A percentile compares a stretch with the other conserved stretches of the same genome.
Evolutionary conservation across 768 basidiomycete genomes (phyloP).

Genomic region (Podaxis sp.): DNA sequence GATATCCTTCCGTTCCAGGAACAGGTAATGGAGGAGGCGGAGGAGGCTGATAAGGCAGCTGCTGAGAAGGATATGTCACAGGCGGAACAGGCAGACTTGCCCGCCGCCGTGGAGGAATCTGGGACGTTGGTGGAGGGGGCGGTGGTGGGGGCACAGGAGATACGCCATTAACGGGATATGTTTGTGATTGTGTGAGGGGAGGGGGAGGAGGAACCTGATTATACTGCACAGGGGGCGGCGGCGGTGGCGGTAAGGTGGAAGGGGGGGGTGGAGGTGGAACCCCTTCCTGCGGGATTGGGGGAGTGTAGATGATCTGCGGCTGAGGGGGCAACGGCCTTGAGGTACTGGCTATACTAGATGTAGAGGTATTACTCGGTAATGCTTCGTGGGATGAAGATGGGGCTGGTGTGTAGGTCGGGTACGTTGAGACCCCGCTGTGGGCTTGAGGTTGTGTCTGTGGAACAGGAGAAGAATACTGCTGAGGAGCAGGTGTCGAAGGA

Average conservation of each 20-base stretch:
- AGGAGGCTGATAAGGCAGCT: conserved; percentile 26
- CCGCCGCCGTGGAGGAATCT: conserved; percentile 14
- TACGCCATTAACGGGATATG: conserved; percentile 13
- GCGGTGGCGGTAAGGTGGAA: conserved; percentile 22
- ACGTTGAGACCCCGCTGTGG: conserved; percentile 7
- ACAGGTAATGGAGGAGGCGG: conserved; percentile 31
- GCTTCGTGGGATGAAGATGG: conserved; percentile 29
- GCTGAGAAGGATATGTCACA: conserved; percentile 34
- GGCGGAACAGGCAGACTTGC: conserved; percentile 48
- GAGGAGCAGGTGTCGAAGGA: conserved; percentile 30
- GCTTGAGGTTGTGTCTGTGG: conserved; percentile 21
- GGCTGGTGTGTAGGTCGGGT: conserved; percentile 21
- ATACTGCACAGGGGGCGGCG: conserved; percentile 20
- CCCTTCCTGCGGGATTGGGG: conserved; percentile 40
- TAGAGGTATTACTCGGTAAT: conserved; percentile 14
- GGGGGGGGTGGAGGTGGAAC: conserved; percentile 27
- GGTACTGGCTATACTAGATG: conserved; percentile 8
- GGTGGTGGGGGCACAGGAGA: conserved; percentile 24
- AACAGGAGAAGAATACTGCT: conserved; percentile 33
- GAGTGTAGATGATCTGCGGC: conserved; percentile 30
- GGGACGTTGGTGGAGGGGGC: conserved; percentile 23
- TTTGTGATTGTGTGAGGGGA: conserved; percentile 16
- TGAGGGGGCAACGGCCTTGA: conserved; percentile 22
- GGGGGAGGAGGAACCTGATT: conserved; percentile 7
- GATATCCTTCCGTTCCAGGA: conserved; percentile 21